Evolutionary conservation across 2,329 filamentous ascomycete genomes (phyloP).

Genomic region (Helminthosporium solani): DNA sequence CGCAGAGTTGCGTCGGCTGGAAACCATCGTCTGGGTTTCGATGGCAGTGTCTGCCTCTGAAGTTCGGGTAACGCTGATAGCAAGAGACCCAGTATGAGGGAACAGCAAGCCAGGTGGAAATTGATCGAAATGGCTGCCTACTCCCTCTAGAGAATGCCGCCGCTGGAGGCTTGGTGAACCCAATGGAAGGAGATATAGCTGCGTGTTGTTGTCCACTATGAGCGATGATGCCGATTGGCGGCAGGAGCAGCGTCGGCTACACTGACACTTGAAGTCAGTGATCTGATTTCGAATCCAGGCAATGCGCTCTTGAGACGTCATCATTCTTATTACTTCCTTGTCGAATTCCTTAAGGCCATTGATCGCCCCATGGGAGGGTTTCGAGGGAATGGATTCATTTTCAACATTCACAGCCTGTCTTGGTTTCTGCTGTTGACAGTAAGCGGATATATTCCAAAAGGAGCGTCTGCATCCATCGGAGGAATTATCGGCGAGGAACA

Average conservation of each 20-base stretch:
- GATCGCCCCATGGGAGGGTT: slow-evolving; percentile 3
- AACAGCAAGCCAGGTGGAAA: slow-evolving; percentile 1
- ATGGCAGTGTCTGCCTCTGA: slow-evolving; percentile 9
- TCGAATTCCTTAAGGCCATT: slow-evolving; percentile 9
- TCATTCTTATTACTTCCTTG: slow-evolving; percentile 9
- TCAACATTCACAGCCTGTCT: slow-evolving; percentile 1
- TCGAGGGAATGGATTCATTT: neutral
- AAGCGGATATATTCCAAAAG: no score
- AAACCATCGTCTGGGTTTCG: neutral
- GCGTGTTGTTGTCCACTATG: slow-evolving; percentile 8
- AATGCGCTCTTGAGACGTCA: slow-evolving; percentile 14
- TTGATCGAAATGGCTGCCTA: slow-evolving; percentile 7
- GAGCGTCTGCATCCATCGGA: no score
- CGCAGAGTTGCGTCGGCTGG: slow-evolving; percentile 1
- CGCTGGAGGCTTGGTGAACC: neutral
- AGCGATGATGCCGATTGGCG: slow-evolving; percentile 2
- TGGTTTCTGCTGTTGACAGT: neutral
- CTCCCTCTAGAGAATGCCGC: slow-evolving; percentile 2
- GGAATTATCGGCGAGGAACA: no score
- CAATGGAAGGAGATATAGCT: slow-evolving; percentile 1
- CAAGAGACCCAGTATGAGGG: slow-evolving; percentile 2
- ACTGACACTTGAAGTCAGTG: slow-evolving; percentile 16
- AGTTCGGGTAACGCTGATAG: slow-evolving; percentile 6
- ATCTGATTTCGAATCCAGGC: slow-evolving; percentile 20
- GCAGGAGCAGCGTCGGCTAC: slow-evolving; percentile 1